phyloP scores from a whole-genome alignment of 331 rosid genomes.

The Cydonia oblonga region DNA sequence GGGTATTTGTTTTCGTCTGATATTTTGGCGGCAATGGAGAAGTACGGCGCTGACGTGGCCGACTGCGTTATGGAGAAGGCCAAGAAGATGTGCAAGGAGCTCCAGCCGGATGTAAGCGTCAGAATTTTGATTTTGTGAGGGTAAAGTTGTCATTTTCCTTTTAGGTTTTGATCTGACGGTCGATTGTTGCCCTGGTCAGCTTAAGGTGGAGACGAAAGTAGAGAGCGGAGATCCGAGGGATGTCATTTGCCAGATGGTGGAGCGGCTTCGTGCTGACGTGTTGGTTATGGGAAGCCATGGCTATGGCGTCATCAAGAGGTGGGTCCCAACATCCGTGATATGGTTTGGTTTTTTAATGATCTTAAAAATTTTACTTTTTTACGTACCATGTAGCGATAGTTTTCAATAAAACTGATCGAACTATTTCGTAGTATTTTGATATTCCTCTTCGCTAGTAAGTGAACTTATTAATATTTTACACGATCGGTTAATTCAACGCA shows the following conservation, averaged over 20 bases:
- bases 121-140: background rate
- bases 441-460: too few relatives aligned
- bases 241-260: slow-evolving; percentile 56
- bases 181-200: background rate
- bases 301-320: slow-evolving; percentile 75
- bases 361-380: too few relatives aligned
- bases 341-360: too few relatives aligned
- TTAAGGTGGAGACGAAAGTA: slow-evolving; percentile 46
- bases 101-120: slow-evolving; percentile 31
- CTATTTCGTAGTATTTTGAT: too few relatives aligned
- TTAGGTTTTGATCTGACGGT: background rate
- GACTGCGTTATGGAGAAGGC: slow-evolving; percentile 49
- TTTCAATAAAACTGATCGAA: too few relatives aligned
- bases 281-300: slow-evolving; percentile 85
- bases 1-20: slow-evolving; percentile 68
- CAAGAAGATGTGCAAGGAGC: slow-evolving; percentile 36
- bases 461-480: accelerated
- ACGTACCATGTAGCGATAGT: too few relatives aligned
- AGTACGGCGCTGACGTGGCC: slow-evolving; percentile 43
- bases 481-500: accelerated
- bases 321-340: background rate
- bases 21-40: slow-evolving; percentile 40
- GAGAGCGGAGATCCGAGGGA: slow-evolving; percentile 79
- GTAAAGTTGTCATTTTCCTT: background rate
- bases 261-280: slow-evolving; percentile 40